These are phyloP conservation scores for Saprolegnia parasitica DNA, from an alignment of 352 stramenopile species.

Conservation along the genomic window DNA sequence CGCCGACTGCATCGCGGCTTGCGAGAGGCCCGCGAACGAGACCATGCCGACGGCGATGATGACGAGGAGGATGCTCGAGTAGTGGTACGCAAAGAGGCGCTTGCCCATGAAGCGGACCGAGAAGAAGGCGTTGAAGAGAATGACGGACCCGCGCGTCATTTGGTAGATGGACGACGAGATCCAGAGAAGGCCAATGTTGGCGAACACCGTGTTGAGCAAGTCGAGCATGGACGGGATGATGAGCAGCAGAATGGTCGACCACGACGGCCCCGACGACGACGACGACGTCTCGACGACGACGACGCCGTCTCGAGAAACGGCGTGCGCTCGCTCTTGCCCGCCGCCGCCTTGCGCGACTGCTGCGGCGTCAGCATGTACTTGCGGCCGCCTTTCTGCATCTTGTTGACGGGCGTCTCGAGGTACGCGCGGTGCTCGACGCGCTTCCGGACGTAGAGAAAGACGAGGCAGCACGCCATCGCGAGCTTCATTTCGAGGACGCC, in stretches of 20 bases:
- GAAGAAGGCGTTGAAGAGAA: slow-evolving; percentile 88
- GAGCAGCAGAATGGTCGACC: slow-evolving; percentile 33
- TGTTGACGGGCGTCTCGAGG: slow-evolving; percentile 61
- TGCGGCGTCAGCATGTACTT: slow-evolving; percentile 56
- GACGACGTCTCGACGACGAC: not conserved
- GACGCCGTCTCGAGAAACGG: slow-evolving; percentile 4
- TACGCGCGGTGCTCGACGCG: slow-evolving; percentile 48
- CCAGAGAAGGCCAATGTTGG: slow-evolving; percentile 83
- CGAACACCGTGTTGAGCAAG: slow-evolving; percentile 78
- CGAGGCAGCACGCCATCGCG: slow-evolving; percentile 72
- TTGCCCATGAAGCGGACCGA: slow-evolving; percentile 81
- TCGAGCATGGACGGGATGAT: slow-evolving; percentile 72
- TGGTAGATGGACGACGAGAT: slow-evolving; percentile 88
- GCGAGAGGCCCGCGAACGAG: slow-evolving; percentile 56
- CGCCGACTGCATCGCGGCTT: slow-evolving; percentile 23
- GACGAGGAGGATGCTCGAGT: slow-evolving; percentile 74
- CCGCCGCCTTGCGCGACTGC: slow-evolving; percentile 13
- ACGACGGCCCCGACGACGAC: not conserved
- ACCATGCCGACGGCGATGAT: slow-evolving; percentile 65
- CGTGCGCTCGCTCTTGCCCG: slow-evolving; percentile 7
- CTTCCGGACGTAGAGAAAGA: slow-evolving; percentile 68
- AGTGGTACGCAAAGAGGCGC: slow-evolving; percentile 79
- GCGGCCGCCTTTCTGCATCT: slow-evolving; percentile 56
- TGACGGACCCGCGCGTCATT: slow-evolving; percentile 87
- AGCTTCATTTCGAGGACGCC: slow-evolving; percentile 83